These are phyloP conservation scores for Cyclotella atomus DNA, from an alignment of 108 stramenopile genomes.

Conservation along the genomic window DNA sequence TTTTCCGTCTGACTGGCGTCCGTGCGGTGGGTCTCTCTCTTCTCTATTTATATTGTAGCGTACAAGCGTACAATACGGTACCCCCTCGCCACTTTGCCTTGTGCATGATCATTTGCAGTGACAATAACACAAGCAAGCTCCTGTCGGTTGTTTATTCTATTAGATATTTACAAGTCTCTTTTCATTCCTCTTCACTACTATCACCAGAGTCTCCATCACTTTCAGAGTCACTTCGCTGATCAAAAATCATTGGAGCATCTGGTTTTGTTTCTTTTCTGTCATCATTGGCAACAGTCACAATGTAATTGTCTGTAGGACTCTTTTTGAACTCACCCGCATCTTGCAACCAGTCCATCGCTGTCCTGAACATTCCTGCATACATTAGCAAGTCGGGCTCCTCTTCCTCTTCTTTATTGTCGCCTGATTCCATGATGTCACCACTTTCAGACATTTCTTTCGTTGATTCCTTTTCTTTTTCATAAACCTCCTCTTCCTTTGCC, in stretches of 20 bases:
- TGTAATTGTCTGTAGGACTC: slow-evolving; percentile 33
- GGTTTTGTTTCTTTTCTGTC: neutral
- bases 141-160: no score
- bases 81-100: no score
- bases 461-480: slow-evolving; percentile 35
- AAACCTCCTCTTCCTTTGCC: slow-evolving; percentile 38
- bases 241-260: neutral
- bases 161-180: no score
- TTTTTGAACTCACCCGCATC: slow-evolving; percentile 59
- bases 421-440: slow-evolving; percentile 44
- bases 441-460: slow-evolving; percentile 7
- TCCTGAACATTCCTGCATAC: slow-evolving; percentile 91
- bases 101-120: no score
- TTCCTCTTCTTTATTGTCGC: slow-evolving; percentile 48
- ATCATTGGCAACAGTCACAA: slow-evolving; percentile 8
- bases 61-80: no score
- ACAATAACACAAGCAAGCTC: no score
- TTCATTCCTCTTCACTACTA: no score
- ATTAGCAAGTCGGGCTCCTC: slow-evolving; percentile 78
- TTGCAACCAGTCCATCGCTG: slow-evolving; percentile 90
- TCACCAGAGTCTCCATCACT: neutral
- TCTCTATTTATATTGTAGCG: no score
- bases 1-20: no score
- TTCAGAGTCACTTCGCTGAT: neutral
- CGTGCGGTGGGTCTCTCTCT: no score